Evolutionary conservation across 2,329 filamentous ascomycete species (phyloP).

Genomic region (Grosmannia serpens): DNA sequence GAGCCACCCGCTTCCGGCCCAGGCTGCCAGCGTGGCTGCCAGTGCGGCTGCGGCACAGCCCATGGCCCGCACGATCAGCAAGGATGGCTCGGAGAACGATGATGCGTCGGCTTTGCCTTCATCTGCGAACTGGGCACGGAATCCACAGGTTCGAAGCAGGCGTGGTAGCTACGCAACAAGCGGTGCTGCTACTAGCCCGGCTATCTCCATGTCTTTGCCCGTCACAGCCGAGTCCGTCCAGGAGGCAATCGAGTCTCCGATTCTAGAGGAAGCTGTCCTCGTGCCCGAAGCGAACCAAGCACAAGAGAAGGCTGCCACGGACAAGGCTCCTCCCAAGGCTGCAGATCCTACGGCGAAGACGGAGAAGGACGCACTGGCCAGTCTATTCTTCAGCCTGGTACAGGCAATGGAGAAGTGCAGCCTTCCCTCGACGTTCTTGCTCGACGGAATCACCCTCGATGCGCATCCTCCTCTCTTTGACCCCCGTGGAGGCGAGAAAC

Average conservation of each 20-base stretch:
- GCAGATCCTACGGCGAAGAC: constrained; percentile 1
- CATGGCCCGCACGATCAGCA: constrained; percentile 70
- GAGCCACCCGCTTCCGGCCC: constrained; percentile 24
- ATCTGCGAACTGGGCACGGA: constrained; percentile 83
- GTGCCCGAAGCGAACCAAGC: neutral
- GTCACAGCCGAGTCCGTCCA: constrained; percentile 38
- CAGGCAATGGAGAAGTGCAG: constrained; percentile 25
- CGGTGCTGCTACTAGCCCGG: constrained; percentile 71
- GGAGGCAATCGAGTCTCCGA: constrained; percentile 27
- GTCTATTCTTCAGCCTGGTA: constrained; percentile 23
- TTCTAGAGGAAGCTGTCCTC: constrained; percentile 21
- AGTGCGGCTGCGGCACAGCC: constrained; percentile 33
- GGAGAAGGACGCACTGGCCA: constrained; percentile 11
- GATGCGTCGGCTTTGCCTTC: constrained; percentile 87
- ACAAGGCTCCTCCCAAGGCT: neutral
- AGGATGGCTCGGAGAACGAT: constrained; percentile 60
- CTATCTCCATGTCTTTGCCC: constrained; percentile 49
- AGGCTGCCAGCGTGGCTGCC: constrained; percentile 21
- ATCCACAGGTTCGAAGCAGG: constrained; percentile 53
- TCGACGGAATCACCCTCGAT: constrained; percentile 14
- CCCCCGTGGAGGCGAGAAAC: constrained; percentile 66
- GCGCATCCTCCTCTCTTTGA: constrained; percentile 71
- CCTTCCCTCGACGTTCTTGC: constrained; percentile 18
- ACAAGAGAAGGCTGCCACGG: constrained; percentile 6
- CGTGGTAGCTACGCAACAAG: constrained; percentile 72